Evolutionary conservation across 1,139 yeast species (phyloP).

Genomic region (Taphrina flavorubra): DNA sequence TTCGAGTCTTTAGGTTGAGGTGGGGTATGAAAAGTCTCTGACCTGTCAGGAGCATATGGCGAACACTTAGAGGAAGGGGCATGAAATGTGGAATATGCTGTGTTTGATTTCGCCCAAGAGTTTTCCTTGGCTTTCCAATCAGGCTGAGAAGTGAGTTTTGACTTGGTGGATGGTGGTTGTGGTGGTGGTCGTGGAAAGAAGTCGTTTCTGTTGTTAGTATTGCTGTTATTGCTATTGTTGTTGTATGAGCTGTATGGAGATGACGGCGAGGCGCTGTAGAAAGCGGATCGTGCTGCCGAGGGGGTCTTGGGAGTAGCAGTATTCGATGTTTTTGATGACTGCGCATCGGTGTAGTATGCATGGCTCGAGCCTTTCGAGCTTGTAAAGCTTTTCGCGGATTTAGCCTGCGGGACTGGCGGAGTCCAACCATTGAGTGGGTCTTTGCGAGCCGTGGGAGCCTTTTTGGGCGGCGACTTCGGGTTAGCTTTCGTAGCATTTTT

Average conservation of each 20-base stretch:
- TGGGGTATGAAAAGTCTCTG: neutral
- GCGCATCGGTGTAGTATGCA: neutral
- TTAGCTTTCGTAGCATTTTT: neutral
- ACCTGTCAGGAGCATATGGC: constrained; percentile 1
- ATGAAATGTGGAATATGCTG: constrained; percentile 26
- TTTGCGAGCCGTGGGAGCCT: constrained; percentile 19
- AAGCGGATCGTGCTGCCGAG: neutral
- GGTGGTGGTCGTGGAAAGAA: neutral
- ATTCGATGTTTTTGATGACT: neutral
- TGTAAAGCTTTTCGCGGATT: neutral
- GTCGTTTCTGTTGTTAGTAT: no score
- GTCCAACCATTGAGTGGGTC: constrained; percentile 15
- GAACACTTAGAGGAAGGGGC: constrained; percentile 16
- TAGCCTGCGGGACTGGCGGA: constrained; percentile 11
- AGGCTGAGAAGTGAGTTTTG: neutral
- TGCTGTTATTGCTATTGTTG: neutral
- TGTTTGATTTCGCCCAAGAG: constrained; percentile 18
- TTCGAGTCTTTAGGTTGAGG: neutral
- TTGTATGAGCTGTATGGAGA: constrained; percentile 1
- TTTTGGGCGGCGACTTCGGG: constrained; percentile 23
- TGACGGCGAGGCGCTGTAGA: constrained; percentile 14
- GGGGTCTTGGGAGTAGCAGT: neutral
- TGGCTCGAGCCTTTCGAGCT: neutral
- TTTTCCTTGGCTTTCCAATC: constrained; percentile 7
- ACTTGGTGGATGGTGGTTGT: neutral